Evolutionary conservation across 208 protist genomes (phyloP).

Genomic region (Zelonia costaricensis): DNA sequence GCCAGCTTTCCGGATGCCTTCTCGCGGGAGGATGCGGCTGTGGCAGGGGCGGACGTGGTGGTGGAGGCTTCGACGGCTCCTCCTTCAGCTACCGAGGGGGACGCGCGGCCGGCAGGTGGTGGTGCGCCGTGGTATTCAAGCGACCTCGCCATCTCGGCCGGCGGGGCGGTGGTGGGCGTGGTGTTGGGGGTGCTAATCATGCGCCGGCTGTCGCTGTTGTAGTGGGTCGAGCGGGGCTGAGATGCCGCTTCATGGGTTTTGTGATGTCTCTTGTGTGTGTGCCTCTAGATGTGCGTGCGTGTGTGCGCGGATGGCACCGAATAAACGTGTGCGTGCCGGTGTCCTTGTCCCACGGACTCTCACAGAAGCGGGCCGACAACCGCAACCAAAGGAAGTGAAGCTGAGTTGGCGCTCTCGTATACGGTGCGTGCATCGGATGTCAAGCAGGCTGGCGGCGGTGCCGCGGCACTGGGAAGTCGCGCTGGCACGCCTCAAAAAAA

Average conservation of each 20-base stretch:
- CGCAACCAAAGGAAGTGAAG: too few relatives aligned
- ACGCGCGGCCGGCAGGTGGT: neutral
- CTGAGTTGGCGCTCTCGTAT: too few relatives aligned
- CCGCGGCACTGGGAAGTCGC: too few relatives aligned
- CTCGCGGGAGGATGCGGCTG: neutral
- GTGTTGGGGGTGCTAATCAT: constrained; percentile 15
- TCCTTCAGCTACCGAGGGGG: neutral
- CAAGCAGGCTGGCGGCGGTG: too few relatives aligned
- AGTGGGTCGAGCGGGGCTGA: neutral
- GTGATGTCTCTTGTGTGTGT: neutral
- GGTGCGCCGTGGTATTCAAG: constrained; percentile 3
- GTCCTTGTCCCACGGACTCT: too few relatives aligned
- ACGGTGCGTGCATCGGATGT: too few relatives aligned
- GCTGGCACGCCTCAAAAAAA: too few relatives aligned
- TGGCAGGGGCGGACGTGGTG: neutral
- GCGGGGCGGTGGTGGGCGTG: constrained; percentile 18
- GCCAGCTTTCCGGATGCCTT: constrained; percentile 2
- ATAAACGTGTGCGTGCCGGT: too few relatives aligned
- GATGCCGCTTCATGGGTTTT: neutral
- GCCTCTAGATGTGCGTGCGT: neutral
- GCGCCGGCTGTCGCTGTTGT: constrained; percentile 15
- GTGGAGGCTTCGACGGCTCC: neutral
- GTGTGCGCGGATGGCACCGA: too few relatives aligned
- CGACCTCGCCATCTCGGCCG: constrained; percentile 10
- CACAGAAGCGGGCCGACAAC: too few relatives aligned